A percentile compares a stretch with the other conserved stretches of the same genome.
Evolutionary conservation across 331 rosid species (phyloP).

Genomic region (Acacia pycnantha): DNA sequence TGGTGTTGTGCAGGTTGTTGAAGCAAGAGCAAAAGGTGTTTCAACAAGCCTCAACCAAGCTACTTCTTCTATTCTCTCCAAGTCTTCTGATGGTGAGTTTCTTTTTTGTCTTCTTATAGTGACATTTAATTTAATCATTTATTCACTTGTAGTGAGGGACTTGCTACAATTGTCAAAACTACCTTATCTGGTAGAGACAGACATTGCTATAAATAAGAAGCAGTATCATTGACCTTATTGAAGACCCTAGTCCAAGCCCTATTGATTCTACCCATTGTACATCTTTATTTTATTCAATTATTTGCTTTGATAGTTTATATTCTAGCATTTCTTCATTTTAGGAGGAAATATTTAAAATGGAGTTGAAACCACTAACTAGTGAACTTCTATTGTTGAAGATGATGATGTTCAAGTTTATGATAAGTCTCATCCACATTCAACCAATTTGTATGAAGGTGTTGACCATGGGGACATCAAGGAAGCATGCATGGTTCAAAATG

Average conservation of each 20-base stretch:
- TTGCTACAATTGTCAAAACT: background rate
- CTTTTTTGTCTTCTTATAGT: background rate
- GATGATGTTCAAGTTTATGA: background rate
- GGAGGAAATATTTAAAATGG: background rate
- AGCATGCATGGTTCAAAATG: background rate
- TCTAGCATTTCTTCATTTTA: background rate
- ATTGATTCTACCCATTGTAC: background rate
- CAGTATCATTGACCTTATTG: too few relatives aligned
- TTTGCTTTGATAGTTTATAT: background rate
- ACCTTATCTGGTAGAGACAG: too few relatives aligned
- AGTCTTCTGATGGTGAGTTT: background rate
- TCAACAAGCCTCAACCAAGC: background rate
- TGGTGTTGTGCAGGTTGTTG: too few relatives aligned
- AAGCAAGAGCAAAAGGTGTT: too few relatives aligned
- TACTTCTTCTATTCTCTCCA: background rate
- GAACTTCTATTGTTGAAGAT: background rate
- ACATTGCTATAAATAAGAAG: too few relatives aligned
- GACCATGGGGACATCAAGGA: background rate
- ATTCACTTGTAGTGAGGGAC: background rate
- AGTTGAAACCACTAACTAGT: background rate
- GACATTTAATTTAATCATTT: background rate
- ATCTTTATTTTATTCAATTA: background rate
- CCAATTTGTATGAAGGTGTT: background rate
- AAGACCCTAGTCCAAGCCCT: too few relatives aligned
- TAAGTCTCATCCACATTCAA: background rate